Evolutionary conservation across 192 early-diverging fungal genomes (phyloP).

Genomic region (Coemansia aciculifera): DNA sequence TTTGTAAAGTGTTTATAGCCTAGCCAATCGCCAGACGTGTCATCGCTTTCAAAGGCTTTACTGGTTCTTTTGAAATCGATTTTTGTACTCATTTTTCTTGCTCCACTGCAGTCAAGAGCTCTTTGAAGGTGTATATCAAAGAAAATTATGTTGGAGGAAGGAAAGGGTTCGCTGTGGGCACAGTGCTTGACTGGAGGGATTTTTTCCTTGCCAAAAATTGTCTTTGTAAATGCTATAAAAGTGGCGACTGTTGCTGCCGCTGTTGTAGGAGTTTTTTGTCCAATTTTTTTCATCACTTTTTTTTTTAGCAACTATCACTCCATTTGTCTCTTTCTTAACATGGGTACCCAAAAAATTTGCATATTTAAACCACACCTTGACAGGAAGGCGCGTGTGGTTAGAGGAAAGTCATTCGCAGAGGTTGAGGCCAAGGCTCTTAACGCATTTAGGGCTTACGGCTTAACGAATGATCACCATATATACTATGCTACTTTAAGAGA

Average conservation of each 20-base stretch:
- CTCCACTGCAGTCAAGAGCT: neutral
- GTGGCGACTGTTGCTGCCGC: neutral
- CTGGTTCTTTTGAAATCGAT: neutral
- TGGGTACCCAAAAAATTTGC: neutral
- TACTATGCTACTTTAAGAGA: neutral
- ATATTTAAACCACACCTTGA: neutral
- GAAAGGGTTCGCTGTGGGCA: neutral
- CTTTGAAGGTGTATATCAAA: neutral
- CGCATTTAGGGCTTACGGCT: neutral
- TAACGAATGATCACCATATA: neutral
- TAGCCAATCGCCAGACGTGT: neutral
- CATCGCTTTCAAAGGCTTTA: too few species aligned
- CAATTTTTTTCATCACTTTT: neutral
- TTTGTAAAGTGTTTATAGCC: neutral
- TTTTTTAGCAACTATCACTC: neutral
- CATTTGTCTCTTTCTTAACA: neutral
- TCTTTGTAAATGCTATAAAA: neutral
- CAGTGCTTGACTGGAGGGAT: neutral
- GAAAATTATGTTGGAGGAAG: neutral
- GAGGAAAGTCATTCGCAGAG: neutral
- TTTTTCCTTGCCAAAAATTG: neutral
- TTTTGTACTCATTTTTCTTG: neutral
- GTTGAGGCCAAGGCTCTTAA: neutral
- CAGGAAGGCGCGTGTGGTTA: too few species aligned
- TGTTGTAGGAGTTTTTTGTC: neutral